These are phyloP conservation scores for Sarcodon aspratus DNA, from an alignment of 768 basidiomycete species.

Conservation along the genomic window DNA sequence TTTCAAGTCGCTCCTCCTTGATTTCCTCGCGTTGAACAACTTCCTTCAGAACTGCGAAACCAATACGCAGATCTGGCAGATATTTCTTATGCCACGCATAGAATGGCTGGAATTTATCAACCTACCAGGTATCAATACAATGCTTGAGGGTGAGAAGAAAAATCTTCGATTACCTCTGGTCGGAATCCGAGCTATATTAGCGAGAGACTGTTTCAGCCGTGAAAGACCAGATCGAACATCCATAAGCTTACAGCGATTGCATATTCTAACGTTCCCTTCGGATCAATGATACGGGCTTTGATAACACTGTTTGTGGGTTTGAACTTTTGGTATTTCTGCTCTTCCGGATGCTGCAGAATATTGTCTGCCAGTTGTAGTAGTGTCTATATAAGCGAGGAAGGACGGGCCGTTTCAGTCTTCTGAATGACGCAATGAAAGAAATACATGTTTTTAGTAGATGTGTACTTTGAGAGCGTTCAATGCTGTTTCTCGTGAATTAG, in stretches of 20 bases:
- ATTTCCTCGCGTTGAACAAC: constrained; percentile 39
- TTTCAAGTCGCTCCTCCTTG: constrained; percentile 36
- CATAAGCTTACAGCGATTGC: constrained; percentile 53
- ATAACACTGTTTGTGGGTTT: constrained; percentile 65
- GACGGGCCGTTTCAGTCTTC: constrained; percentile 1
- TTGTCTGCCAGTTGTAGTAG: constrained; percentile 63
- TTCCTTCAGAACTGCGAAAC: constrained; percentile 56
- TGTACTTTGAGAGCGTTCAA: constrained; percentile 54
- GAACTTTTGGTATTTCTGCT: constrained; percentile 62
- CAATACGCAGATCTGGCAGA: constrained; percentile 47
- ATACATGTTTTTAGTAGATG: constrained; percentile 7
- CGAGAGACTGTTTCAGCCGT: not conserved
- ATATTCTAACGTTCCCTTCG: constrained; percentile 68
- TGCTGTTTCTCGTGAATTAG: constrained; percentile 52
- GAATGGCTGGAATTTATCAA: constrained; percentile 60
- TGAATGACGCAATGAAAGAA: constrained; percentile 4
- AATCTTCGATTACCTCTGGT: constrained; percentile 37
- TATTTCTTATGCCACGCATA: constrained; percentile 49
- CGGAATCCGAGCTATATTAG: constrained; percentile 55
- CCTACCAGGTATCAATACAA: constrained; percentile 24
- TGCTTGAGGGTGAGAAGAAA: not conserved
- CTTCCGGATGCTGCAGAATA: constrained; percentile 59
- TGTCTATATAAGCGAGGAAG: constrained; percentile 30
- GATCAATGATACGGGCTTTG: constrained; percentile 55
- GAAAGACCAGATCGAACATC: not conserved